phyloP scores from a whole-genome alignment of 2,329 filamentous ascomycete genomes.

The Aspergillus sp. region DNA sequence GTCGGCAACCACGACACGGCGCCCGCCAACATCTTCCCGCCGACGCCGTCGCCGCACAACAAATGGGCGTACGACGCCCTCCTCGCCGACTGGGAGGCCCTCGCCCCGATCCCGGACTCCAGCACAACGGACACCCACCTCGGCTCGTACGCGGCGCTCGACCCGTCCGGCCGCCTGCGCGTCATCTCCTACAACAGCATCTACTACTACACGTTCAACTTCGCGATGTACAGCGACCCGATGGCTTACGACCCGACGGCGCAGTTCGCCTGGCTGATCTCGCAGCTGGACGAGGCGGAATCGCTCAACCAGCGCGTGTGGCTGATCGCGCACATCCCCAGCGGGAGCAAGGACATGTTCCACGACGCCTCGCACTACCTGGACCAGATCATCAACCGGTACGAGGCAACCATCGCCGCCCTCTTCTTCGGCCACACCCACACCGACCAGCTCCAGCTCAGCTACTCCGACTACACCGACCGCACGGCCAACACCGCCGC shows the following conservation, averaged over 20 bases:
- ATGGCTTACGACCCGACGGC: constrained; percentile 44
- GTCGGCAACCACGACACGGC: constrained; percentile 50
- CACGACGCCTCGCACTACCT: constrained; percentile 45
- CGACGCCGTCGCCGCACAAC: constrained; percentile 25
- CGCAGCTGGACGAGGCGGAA: constrained; percentile 47
- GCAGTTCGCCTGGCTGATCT: constrained; percentile 46
- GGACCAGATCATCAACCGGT: constrained; percentile 46
- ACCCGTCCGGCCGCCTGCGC: constrained; percentile 41
- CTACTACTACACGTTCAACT: constrained; percentile 51
- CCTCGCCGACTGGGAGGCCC: constrained; percentile 38
- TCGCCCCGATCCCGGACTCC: constrained; percentile 42
- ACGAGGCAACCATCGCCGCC: constrained; percentile 45
- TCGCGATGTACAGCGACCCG: constrained; percentile 44
- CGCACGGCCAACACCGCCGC: constrained; percentile 37
- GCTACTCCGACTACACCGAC: constrained; percentile 41
- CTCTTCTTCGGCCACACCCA: constrained; percentile 53
- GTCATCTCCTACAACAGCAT: constrained; percentile 54
- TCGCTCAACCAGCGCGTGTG: constrained; percentile 45
- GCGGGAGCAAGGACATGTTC: constrained; percentile 43
- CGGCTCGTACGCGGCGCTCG: constrained; percentile 43
- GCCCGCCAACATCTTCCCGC: constrained; percentile 45
- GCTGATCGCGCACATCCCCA: constrained; percentile 50
- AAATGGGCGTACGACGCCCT: constrained; percentile 48
- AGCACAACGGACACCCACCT: constrained; percentile 30
- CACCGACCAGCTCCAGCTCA: constrained; percentile 48